Conservation (phyloP, 805 yeast species). For the Komagataella pastoris region DNA sequence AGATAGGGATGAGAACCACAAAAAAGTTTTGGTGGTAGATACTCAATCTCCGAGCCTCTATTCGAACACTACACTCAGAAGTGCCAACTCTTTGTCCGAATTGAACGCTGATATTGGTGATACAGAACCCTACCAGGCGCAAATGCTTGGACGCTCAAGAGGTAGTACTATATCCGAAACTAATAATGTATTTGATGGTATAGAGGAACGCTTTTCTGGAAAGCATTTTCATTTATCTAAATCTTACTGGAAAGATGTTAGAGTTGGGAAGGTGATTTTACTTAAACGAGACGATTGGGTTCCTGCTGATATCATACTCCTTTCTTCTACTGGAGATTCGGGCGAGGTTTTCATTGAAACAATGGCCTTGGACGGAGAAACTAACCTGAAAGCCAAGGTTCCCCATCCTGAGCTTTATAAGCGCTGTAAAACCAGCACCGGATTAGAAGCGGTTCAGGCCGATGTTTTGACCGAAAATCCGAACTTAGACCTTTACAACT, state of each 20-base stretch:
- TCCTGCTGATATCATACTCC: slow-evolving; percentile 78
- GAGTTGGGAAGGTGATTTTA: slow-evolving; percentile 78
- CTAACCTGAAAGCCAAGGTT: slow-evolving; percentile 66
- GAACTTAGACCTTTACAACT: slow-evolving; percentile 79
- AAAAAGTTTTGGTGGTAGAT: slow-evolving; percentile 26
- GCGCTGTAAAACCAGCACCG: slow-evolving; percentile 29
- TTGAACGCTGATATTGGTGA: neutral
- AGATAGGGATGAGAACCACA: slow-evolving; percentile 75
- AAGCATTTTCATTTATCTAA: slow-evolving; percentile 4
- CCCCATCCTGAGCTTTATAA: slow-evolving; percentile 56
- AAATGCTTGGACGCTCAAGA: neutral
- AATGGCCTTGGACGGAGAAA: slow-evolving; percentile 96
- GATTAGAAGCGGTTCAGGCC: slow-evolving; percentile 27
- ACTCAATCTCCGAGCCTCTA: slow-evolving; percentile 1
- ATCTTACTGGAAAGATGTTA: slow-evolving; percentile 57
- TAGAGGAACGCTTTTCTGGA: neutral
- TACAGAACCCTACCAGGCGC: neutral
- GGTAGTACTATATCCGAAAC: neutral
- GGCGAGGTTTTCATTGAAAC: slow-evolving; percentile 74
- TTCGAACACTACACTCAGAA: neutral
- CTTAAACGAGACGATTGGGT: slow-evolving; percentile 78
- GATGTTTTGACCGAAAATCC: slow-evolving; percentile 77
- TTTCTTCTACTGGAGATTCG: slow-evolving; percentile 57
- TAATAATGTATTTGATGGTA: neutral
- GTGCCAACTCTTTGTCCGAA: neutral